Conservation (phyloP, 2,329 filamentous ascomycete genomes). For the Botrytis tulipae region DNA sequence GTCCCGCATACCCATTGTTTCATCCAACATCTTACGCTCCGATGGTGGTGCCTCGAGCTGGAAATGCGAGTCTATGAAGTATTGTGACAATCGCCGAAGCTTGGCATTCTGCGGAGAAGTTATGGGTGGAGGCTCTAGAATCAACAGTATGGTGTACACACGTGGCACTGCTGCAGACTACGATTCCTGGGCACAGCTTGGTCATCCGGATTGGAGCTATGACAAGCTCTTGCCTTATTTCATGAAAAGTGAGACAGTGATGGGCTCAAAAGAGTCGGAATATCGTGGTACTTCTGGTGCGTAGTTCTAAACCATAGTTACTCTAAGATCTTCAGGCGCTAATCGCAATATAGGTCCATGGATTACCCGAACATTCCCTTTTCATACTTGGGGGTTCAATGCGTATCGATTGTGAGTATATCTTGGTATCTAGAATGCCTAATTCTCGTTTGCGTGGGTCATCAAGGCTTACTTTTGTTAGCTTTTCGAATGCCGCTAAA, state of each 20-base stretch:
- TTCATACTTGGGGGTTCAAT: background rate
- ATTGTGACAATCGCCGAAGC: background rate
- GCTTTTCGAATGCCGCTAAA: background rate
- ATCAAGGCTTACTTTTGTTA: background rate
- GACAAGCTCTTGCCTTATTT: constrained; percentile 44
- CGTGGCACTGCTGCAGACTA: constrained; percentile 43
- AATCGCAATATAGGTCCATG: background rate
- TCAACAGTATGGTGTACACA: constrained; percentile 44
- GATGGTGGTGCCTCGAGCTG: background rate
- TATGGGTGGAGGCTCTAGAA: constrained; percentile 42
- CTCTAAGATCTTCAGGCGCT: background rate
- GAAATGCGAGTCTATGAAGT: constrained; percentile 1
- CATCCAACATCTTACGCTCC: background rate
- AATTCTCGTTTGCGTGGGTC: background rate
- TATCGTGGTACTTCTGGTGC: background rate
- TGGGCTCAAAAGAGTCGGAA: background rate
- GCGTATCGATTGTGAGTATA: constrained; percentile 1
- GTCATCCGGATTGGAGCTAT: constrained; percentile 48
- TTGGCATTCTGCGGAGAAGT: constrained; percentile 20
- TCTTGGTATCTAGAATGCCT: background rate
- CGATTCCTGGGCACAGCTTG: constrained; percentile 46
- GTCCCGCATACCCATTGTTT: constrained; percentile 6
- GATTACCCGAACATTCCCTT: background rate
- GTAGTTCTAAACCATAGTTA: background rate
- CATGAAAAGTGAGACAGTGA: constrained; percentile 34